phyloP scores from a whole-genome alignment of 1,284 basidiomycete species.

The Irpex rosettiformis region DNA sequence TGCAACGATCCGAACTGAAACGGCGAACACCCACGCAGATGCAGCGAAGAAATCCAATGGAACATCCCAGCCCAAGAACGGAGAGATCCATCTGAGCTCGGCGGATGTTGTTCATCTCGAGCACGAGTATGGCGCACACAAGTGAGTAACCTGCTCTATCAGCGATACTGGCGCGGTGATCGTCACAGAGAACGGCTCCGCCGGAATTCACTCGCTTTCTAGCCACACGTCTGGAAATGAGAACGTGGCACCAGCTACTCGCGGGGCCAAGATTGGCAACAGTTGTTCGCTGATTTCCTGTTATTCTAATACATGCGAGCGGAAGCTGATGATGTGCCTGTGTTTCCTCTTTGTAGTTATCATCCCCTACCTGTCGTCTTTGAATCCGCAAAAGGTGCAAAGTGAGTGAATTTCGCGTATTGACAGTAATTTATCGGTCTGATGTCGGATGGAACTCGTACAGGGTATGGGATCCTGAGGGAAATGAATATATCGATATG shows the following conservation, averaged over 20 bases:
- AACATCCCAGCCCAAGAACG: constrained; percentile 1
- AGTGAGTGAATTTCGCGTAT: constrained; percentile 53
- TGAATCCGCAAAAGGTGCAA: constrained; percentile 85
- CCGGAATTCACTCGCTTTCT: constrained; percentile 1
- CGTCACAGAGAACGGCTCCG: constrained; percentile 9
- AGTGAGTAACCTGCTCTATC: constrained; percentile 52
- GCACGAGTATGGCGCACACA: constrained; percentile 82
- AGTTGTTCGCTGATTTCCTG: constrained; percentile 22
- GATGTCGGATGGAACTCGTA: constrained; percentile 20
- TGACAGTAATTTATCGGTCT: constrained; percentile 7
- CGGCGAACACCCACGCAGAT: neutral
- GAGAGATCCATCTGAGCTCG: constrained; percentile 39
- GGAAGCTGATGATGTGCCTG: constrained; percentile 14
- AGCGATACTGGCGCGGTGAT: constrained; percentile 3
- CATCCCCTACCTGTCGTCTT: constrained; percentile 96
- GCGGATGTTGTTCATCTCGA: constrained; percentile 80
- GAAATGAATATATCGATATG: constrained; percentile 93
- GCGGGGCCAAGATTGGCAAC: neutral
- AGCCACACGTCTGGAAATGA: neutral
- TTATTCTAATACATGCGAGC: constrained; percentile 21
- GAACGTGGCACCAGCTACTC: neutral
- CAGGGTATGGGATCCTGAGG: constrained; percentile 96
- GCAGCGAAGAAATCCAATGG: constrained; percentile 7
- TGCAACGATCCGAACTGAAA: neutral
- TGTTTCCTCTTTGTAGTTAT: constrained; percentile 68